Base-by-base conservation (phyloP, 352 stramenopile species). In the Aphanomyces astaci region DNA sequence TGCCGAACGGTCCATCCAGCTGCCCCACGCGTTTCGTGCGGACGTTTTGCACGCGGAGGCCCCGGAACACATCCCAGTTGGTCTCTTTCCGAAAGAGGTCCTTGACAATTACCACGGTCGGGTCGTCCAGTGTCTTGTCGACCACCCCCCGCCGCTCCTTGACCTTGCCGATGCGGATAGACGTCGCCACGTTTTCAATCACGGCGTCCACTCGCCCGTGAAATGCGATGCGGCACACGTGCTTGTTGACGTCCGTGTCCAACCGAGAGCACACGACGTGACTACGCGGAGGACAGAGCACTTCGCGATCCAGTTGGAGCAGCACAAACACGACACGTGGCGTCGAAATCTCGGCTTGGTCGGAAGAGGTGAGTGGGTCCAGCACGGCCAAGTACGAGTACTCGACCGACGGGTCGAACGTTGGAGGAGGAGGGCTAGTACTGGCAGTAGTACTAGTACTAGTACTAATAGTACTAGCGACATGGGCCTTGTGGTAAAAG, bases 71-170 rank as follows among this genome's bases (percentile, higher is more conserved):
- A 9, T 70, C 73, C 75, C 86, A 85, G 64, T 85, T 86, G 0
- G 86, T 81, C 55, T 89, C 76, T 40, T 91, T 95, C 1, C 76
- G 74, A 45, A 93, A 90, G 78, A 95, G 82, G 28, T 91, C 83
- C 4, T 78, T 79, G 11, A 79, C 83, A 25, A 93, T 80, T 9
- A 90, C 70, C 2, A 49, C 33, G 15, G 59, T 48, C 62, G 24
- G 40, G 28, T 73, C 49, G 9, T 65, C 25, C 0, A 80, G 25
- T 0, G 75, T 51, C 54, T 88, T 90, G 64, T 94, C 85, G 0
- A 94, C 77, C 17, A 82, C 62, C 1, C 85, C 87, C 19, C 63
- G 39, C 31, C 83, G 78, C 64, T 78, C 75, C 43, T 90, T 94
- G 11, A 91, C 56, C 62, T 80, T 77, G 5, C 82, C 85, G 43